Evolutionary conservation across 768 basidiomycete genomes (phyloP).

Genomic region (Phaffia tasmanica): DNA sequence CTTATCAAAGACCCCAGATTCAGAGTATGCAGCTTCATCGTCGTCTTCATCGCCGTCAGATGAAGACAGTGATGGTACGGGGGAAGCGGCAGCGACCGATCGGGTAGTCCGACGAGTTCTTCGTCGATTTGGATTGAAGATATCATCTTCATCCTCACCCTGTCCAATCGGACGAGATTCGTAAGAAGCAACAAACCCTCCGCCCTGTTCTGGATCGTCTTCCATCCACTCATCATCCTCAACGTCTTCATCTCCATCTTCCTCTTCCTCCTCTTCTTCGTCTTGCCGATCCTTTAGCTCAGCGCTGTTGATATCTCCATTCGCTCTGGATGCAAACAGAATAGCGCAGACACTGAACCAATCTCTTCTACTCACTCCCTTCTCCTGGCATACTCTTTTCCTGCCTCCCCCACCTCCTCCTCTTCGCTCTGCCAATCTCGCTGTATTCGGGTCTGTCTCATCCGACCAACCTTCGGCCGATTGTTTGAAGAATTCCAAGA

Average conservation of each 20-base stretch:
- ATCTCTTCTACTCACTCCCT: slow-evolving; percentile 17
- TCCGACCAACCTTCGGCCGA: slow-evolving; percentile 21
- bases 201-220: background rate
- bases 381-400: background rate
- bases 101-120: slow-evolving; percentile 11
- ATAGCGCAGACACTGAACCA: slow-evolving; percentile 24
- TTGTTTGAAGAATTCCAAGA: slow-evolving; percentile 24
- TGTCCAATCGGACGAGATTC: background rate
- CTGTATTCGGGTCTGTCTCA: background rate
- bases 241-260: background rate
- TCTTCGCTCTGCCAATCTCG: background rate
- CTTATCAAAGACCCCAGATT: background rate
- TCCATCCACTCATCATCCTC: background rate
- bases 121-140: slow-evolving; percentile 1
- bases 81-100: background rate
- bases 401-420: background rate
- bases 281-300: background rate
- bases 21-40: background rate
- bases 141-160: slow-evolving; percentile 8
- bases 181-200: background rate
- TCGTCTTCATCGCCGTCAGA: background rate
- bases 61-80: slow-evolving; percentile 7
- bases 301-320: background rate
- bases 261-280: slow-evolving; percentile 1
- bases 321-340: slow-evolving; percentile 2